Base-by-base conservation (phyloP, 768 basidiomycete genomes). In the Boletus bicolor region DNA sequence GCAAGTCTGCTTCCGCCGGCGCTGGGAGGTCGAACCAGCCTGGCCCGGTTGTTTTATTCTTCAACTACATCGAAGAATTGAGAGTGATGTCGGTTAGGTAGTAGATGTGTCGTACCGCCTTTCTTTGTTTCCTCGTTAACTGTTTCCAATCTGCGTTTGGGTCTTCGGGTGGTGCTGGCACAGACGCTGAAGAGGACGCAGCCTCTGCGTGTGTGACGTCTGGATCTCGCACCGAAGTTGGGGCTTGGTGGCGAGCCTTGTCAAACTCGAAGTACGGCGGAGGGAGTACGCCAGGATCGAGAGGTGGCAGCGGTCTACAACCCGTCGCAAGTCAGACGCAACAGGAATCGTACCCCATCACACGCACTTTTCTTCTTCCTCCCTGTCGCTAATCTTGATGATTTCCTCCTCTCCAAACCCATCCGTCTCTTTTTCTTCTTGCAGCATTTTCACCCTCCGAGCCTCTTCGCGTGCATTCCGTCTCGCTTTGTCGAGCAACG, bases 1-100 rank as follows among this genome's bases (percentile, higher is more conserved):
- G 89, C 15, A 91, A 76, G 57, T 93, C 91, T 12, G 87, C 83
- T 62, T 89, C 88, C 14, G 82, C 71, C 21, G 93, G 92, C 17
- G 89, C 86, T 19, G 93, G 91, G 52, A 95, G 79, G 69, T 94
- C 89, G 68, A 92, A 94, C 92, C 93, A 96, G 53, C 81, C 80
- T 44, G 84, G 79, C 0, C 93, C 92, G 5, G 91, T 82, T 1
- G 91, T 93, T 62, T 80, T 79, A 30, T 79, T 80, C 67, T 81
- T 85, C 44, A 86, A 66, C 92, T 94, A 46, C 9, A 15, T 11
- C 12, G 19, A 39, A 24, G 6, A 19, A 19, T 48, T 45, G 35
- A 39, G 45, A 19, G 24, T 8, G 12, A 28, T 32, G 17, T 43
- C 32, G 9, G 43, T 39, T 7, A 28, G 42, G 26, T 17, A 15